A percentile compares a stretch with the other conserved stretches of the same genome.
Conservation (phyloP, 108 stramenopile species). For the Phaeodactylum tricornutum region DNA sequence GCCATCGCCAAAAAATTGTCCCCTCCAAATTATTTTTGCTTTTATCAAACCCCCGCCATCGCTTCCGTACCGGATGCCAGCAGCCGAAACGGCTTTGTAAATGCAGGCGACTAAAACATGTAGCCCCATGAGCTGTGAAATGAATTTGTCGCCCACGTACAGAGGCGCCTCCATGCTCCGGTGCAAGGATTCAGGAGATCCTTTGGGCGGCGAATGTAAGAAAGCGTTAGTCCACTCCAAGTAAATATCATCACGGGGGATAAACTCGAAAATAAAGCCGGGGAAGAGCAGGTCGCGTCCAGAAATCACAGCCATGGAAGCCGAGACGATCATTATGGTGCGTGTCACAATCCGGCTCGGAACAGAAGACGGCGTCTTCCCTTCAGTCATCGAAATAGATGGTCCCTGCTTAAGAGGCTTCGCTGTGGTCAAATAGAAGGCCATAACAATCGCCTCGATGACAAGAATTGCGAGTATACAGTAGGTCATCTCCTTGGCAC, state of each 20-base stretch:
- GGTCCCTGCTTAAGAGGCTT: slow-evolving; percentile 19
- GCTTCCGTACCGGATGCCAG: slow-evolving; percentile 36
- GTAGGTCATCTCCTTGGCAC: slow-evolving; percentile 38
- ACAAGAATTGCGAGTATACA: slow-evolving; percentile 35
- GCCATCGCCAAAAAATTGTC: slow-evolving; percentile 44
- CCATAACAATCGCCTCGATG: slow-evolving; percentile 56
- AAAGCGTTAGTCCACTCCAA: slow-evolving; percentile 82
- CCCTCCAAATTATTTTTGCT: slow-evolving; percentile 72
- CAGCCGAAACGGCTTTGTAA: slow-evolving; percentile 52
- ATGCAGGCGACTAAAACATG: slow-evolving; percentile 51
- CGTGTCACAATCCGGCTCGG: slow-evolving; percentile 59
- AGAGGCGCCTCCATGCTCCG: slow-evolving; percentile 59
- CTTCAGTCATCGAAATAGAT: slow-evolving; percentile 25
- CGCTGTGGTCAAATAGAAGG: slow-evolving; percentile 23
- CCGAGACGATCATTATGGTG: slow-evolving; percentile 53
- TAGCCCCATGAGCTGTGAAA: slow-evolving; percentile 57
- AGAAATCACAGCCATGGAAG: slow-evolving; percentile 42
- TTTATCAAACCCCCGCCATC: slow-evolving; percentile 62
- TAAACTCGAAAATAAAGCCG: slow-evolving; percentile 51
- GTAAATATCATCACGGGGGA: slow-evolving; percentile 84
- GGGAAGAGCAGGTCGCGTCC: slow-evolving; percentile 71
- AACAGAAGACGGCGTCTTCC: slow-evolving; percentile 53
- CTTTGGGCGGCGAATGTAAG: slow-evolving; percentile 78
- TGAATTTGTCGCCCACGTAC: slow-evolving; percentile 69
- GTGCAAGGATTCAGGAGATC: slow-evolving; percentile 55